Evolutionary conservation across 352 stramenopile species (phyloP).

Genomic region (Phytophthora parvispora): DNA sequence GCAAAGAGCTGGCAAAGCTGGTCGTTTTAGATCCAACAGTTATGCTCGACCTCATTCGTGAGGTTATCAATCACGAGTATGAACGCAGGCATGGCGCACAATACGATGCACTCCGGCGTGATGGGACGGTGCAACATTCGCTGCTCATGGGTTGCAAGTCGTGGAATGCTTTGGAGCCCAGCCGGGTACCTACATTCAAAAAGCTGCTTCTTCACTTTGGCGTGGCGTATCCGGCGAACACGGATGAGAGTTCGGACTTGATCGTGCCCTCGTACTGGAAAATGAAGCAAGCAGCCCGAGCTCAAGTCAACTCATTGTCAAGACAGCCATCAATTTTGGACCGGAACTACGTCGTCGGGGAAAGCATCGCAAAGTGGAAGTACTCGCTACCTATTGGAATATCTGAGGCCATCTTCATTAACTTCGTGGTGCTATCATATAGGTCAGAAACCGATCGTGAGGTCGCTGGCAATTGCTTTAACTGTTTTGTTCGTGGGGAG

Average conservation of each 20-base stretch:
- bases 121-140: slow-evolving; percentile 10
- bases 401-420: slow-evolving; percentile 15
- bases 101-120: slow-evolving; percentile 7
- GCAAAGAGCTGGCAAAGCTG: background rate
- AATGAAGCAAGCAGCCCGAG: background rate
- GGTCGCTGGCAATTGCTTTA: background rate
- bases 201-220: slow-evolving; percentile 15
- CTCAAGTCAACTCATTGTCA: background rate
- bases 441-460: background rate
- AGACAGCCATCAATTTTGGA: background rate
- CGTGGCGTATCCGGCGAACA: slow-evolving; percentile 14
- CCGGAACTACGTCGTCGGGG: background rate
- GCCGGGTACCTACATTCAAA: slow-evolving; percentile 15
- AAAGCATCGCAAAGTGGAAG: slow-evolving; percentile 10
- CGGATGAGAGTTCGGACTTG: slow-evolving; percentile 3
- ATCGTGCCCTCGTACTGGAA: slow-evolving; percentile 30
- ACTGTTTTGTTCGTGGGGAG: slow-evolving; percentile 4
- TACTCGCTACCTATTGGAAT: slow-evolving; percentile 20
- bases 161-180: slow-evolving; percentile 1
- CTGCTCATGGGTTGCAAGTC: slow-evolving; percentile 7
- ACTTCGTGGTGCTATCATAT: slow-evolving; percentile 24
- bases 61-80: slow-evolving; percentile 27
- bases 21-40: slow-evolving; percentile 20
- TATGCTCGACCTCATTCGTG: slow-evolving; percentile 25
- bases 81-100: background rate